These are phyloP conservation scores for Cyclotella distinguenda DNA, from an alignment of 108 stramenopile genomes.

Conservation along the genomic window DNA sequence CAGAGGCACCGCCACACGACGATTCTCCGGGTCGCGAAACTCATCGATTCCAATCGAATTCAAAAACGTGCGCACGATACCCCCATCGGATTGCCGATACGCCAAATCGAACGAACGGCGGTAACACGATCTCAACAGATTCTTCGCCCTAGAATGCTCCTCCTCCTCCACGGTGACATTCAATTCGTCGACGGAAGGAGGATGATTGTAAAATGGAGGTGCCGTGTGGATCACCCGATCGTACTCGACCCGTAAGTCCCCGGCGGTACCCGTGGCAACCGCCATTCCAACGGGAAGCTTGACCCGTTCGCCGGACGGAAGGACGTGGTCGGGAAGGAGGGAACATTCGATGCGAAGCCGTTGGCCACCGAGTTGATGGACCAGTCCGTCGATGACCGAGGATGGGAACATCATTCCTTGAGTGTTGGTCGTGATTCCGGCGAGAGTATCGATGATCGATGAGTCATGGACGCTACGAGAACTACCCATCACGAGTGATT, in stretches of 20 bases:
- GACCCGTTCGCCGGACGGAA: slow-evolving; percentile 6
- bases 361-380: slow-evolving; percentile 76
- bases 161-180: background rate
- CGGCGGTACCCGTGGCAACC: slow-evolving; percentile 46
- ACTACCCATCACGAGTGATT: background rate
- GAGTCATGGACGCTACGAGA: background rate
- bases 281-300: slow-evolving; percentile 61
- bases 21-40: background rate
- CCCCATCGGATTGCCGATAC: slow-evolving; percentile 10
- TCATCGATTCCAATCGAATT: background rate
- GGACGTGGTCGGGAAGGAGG: slow-evolving; percentile 8
- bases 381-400: slow-evolving; percentile 70
- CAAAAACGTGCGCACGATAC: slow-evolving; percentile 10
- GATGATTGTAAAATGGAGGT: slow-evolving; percentile 66
- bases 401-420: slow-evolving; percentile 70
- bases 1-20: slow-evolving; percentile 59
- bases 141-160: slow-evolving; percentile 32
- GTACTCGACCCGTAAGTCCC: slow-evolving; percentile 35
- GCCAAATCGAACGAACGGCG: slow-evolving; percentile 30
- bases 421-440: too few relatives aligned
- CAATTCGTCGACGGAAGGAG: slow-evolving; percentile 24
- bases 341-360: slow-evolving; percentile 40
- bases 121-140: slow-evolving; percentile 35
- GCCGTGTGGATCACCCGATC: slow-evolving; percentile 61
- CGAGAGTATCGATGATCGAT: too few relatives aligned